Evolutionary conservation across 257 asterid species (phyloP), one percentile per base, ranked within the genome.

Genomic region (Thymus mandschuricus): DNA sequence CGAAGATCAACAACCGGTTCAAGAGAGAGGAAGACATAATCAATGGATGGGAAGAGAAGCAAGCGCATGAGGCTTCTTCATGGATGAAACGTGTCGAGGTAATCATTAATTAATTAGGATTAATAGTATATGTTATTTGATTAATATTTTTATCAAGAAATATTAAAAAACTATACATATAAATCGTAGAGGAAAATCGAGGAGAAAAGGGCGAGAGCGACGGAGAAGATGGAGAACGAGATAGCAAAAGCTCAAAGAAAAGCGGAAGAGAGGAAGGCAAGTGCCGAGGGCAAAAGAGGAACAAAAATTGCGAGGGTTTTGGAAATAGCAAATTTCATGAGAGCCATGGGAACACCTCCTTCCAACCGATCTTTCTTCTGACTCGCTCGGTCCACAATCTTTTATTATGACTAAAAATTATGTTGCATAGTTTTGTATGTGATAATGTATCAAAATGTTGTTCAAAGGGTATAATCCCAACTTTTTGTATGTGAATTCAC

Each of bases 61-160:
- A 87, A 54, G 86, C 84, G 2, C 92, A 93, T 68, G 86, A 87
- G 75, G 89, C 96, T n/a, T 79, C 57, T 34, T 82, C 96, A 8
- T 78, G 83, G 90, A 93, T 93, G 94, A 93, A 93, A 86, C 84
- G 87, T 81, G 81, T 89, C 64, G 96, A 93, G 97, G 98, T 93
- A 79, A 57, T 13, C 0, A 57, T 13, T 1, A 12, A 13, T 50
- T 48, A 44, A 44, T 44, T 46, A 46, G 3, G 40, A 35, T 35
- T 35, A 35, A 5, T 21, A 21, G 21, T 21, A 21, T 21, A 21
- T 21, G 21, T 21, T 21, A 21, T 21, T 21, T 21, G 21, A 21
- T 21, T 21, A 21, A 21, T 21, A 21, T 21, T 21, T 21, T 21
- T 0, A 21, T 21, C 21, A 21, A 21, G 0, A 21, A 21, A 21